Evolutionary conservation across 176 grass and related monocot genomes (phyloP), one percentile per base, ranked within the genome.

Genomic region (Oryza coarctata): DNA sequence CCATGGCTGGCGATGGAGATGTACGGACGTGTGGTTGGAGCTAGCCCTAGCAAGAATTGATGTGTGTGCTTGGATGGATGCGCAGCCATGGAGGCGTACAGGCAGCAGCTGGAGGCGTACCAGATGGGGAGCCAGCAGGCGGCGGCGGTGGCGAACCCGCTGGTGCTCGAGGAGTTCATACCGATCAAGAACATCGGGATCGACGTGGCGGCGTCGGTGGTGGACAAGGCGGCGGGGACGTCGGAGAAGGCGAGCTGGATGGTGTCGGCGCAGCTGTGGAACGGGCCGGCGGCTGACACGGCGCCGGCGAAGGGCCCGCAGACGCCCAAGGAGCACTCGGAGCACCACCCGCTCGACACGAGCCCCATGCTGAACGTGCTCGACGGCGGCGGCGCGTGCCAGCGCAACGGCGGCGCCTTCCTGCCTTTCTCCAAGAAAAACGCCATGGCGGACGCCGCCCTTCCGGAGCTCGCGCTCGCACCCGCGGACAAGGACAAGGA

Each of bases 171-270:
- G 85, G 91, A 99, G 80, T 95, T 95, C 91, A 90, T 99, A 20
- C 97, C 97, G 32, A 68, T 96, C 34, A 99, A 96, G 84, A 88
- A 83, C 47, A 83, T 91, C 71, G 85, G 66, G 72, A 81, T 92
- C n/a, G 97, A 94, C 75, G 83, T 39, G 30, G 77, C 31, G 23
- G 86, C 45, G 33, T 76, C 34, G n/a, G 87, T n/a, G n/a, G 80
- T 26, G 29, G 87, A 92, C 33, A 84, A 85, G 63, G 77, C 73
- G 41, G 55, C 57, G 14, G 77, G 76, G 9, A 4, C 78, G 28
- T 94, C 93, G 25, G 97, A 99, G 85, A 99, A 99, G 88, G 91
- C 91, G 39, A 99, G 61, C 83, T 99, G 97, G 97, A 99, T 99
- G 97, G 83, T 92, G 71, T 99, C 97, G 8, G 93, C 97, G 50